phyloP scores from a whole-genome alignment of 2,329 filamentous ascomycete genomes.

The Epichloe sylvatica region DNA sequence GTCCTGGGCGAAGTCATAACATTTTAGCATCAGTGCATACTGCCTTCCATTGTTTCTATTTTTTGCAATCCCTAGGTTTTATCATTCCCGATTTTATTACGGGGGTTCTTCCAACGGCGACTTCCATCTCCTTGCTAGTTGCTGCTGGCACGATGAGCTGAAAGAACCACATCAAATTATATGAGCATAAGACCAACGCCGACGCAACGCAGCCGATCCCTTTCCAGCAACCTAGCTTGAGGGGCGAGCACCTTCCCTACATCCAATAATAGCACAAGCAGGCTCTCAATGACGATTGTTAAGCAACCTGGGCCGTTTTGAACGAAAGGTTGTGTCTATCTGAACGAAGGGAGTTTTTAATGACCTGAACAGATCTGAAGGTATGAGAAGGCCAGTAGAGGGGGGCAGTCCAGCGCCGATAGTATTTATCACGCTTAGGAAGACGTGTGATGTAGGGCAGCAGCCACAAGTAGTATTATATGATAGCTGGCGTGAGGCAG shows the following conservation, averaged over 20 bases:
- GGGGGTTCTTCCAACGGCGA: neutral
- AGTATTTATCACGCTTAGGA: neutral
- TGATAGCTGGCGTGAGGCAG: conserved; percentile 3
- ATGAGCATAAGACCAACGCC: neutral
- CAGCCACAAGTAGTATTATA: conserved; percentile 1
- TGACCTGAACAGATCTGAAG: neutral
- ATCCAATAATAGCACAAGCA: neutral
- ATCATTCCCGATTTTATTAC: neutral
- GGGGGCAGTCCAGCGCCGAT: neutral
- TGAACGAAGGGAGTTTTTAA: neutral
- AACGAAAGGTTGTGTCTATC: neutral
- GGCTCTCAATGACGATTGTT: neutral
- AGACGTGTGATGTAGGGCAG: neutral
- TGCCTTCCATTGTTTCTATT: conserved; percentile 4
- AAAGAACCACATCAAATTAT: neutral
- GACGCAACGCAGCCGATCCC: neutral
- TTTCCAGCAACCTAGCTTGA: neutral
- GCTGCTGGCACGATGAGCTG: neutral
- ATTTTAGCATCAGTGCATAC: conserved; percentile 6
- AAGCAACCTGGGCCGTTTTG: too few relatives aligned
- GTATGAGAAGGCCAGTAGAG: neutral
- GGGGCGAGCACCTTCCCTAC: neutral
- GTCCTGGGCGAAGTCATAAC: conserved; percentile 13
- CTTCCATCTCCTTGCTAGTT: neutral
- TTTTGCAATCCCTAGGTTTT: neutral